phyloP scores from a whole-genome alignment of 805 yeast genomes.

The Lachancea quebecensis region DNA sequence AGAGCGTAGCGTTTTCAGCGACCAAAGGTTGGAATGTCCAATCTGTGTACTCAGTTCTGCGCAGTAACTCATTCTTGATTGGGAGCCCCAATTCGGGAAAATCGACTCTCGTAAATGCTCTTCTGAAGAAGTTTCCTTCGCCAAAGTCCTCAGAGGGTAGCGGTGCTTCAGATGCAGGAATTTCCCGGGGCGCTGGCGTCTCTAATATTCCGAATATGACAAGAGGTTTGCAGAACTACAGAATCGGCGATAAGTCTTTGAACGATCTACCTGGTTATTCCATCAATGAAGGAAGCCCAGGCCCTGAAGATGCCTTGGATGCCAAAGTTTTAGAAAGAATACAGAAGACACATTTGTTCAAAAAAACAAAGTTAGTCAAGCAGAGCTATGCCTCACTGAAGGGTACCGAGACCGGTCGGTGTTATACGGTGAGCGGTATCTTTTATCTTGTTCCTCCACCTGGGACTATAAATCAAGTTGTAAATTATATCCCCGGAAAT shows the following conservation, averaged over 20 bases:
- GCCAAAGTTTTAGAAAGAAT: constrained; percentile 26
- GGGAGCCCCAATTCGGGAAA: constrained; percentile 71
- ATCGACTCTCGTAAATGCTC: constrained; percentile 48
- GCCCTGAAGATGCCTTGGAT: constrained; percentile 25
- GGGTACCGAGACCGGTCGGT: constrained; percentile 34
- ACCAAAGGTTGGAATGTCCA: constrained; percentile 25
- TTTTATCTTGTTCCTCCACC: constrained; percentile 51
- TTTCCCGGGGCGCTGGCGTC: constrained; percentile 29
- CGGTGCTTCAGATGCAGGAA: constrained; percentile 5
- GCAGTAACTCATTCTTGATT: constrained; percentile 40
- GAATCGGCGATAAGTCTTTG: constrained; percentile 28
- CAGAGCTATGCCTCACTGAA: constrained; percentile 32
- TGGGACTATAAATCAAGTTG: constrained; percentile 41
- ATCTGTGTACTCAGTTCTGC: constrained; percentile 17
- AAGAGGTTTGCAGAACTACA: constrained; percentile 40
- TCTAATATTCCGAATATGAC: constrained; percentile 66
- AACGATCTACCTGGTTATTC: constrained; percentile 38
- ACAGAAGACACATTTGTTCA: constrained; percentile 29
- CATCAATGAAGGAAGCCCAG: constrained; percentile 9
- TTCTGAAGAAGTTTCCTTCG: constrained; percentile 32
- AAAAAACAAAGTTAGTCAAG: constrained; percentile 26
- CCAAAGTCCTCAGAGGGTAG: constrained; percentile 12
- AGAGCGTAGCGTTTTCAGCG: constrained; percentile 23
- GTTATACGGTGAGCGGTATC: constrained; percentile 54
- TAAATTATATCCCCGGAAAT: constrained; percentile 39